Evolutionary conservation across 2,329 filamentous ascomycete genomes (phyloP).

Genomic region (Pseudogymnoascus sp.): DNA sequence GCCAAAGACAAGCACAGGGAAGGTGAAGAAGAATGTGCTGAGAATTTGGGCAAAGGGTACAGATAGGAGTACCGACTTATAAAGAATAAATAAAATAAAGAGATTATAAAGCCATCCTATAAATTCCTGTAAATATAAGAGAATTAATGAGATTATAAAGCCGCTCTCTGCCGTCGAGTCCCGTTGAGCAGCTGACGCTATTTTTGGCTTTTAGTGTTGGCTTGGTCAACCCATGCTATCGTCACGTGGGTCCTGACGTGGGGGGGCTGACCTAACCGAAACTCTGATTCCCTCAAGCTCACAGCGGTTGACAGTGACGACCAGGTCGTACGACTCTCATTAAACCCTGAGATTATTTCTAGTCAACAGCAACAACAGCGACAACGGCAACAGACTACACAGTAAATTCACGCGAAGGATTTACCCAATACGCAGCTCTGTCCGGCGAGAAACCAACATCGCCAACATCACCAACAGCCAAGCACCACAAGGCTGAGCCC

Average conservation of each 20-base stretch:
- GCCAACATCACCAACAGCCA: conserved; percentile 5
- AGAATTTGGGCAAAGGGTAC: conserved; percentile 70
- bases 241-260: not conserved
- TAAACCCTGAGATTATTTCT: not conserved
- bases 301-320: not conserved
- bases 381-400: not conserved
- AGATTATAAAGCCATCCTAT: not conserved
- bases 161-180: not conserved
- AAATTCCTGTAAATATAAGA: not conserved
- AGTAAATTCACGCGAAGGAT: not conserved
- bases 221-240: not conserved
- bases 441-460: not conserved
- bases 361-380: not conserved
- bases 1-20: conserved; percentile 95
- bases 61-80: conserved; percentile 21
- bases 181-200: not conserved
- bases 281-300: not conserved
- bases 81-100: not conserved
- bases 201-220: not conserved
- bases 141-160: not conserved
- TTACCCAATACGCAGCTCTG: not conserved
- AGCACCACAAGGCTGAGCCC: conserved; percentile 3
- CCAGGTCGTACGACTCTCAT: conserved; percentile 1
- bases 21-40: conserved; percentile 90
- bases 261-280: conserved; percentile 6